Evolutionary conservation across 805 yeast species (phyloP).

Genomic region (Candida krabiensis): DNA sequence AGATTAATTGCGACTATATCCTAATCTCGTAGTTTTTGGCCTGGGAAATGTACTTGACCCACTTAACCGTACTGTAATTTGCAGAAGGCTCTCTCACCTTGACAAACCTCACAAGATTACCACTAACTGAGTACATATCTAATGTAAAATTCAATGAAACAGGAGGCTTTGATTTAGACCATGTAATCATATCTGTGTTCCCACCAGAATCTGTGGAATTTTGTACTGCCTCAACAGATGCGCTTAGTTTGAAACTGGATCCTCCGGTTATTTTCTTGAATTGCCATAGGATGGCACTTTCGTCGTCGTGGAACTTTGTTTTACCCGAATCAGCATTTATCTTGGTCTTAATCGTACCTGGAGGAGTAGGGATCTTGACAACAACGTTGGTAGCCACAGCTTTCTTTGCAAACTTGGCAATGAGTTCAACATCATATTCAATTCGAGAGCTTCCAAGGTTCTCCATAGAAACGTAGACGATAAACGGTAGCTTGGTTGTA

Average conservation of each 20-base stretch:
- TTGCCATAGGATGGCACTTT: constrained; percentile 66
- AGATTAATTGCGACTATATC: too few species aligned
- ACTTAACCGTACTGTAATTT: constrained; percentile 73
- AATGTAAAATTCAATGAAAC: constrained; percentile 67
- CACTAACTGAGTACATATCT: constrained; percentile 75
- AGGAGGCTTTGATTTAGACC: constrained; percentile 77
- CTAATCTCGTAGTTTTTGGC: constrained; percentile 84
- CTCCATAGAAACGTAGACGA: constrained; percentile 54
- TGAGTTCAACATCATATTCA: constrained; percentile 59
- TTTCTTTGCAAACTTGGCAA: constrained; percentile 59
- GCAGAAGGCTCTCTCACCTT: constrained; percentile 54
- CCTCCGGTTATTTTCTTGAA: constrained; percentile 68
- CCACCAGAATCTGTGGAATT: constrained; percentile 24
- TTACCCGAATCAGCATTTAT: constrained; percentile 57
- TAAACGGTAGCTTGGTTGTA: constrained; percentile 69
- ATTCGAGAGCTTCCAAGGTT: constrained; percentile 43
- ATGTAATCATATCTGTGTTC: constrained; percentile 30
- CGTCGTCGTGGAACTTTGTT: constrained; percentile 66
- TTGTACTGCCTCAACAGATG: constrained; percentile 47
- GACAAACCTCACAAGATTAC: constrained; percentile 70
- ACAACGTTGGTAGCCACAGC: constrained; percentile 62
- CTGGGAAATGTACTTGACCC: constrained; percentile 78
- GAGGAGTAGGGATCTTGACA: constrained; percentile 69
- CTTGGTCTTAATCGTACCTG: constrained; percentile 50
- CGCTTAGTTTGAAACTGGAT: constrained; percentile 53